Evolutionary conservation across 768 basidiomycete genomes (phyloP).

Genomic region (Russula vinacea): DNA sequence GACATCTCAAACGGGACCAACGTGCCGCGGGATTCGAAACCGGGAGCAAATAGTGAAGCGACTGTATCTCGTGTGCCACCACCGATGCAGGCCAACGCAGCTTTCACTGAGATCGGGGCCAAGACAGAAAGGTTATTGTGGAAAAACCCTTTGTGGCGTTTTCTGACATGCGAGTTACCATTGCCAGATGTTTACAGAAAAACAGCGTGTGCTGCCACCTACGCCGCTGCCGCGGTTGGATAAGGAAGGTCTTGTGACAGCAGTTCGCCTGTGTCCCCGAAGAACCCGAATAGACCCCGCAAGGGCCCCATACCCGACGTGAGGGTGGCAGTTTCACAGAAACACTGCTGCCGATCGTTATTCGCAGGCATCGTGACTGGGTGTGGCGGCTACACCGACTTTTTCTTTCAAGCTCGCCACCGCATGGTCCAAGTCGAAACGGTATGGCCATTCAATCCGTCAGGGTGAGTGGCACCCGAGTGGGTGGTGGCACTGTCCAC

Average conservation of each 20-base stretch:
- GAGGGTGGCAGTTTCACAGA: not conserved
- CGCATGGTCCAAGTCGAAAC: not conserved
- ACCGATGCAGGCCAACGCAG: not conserved
- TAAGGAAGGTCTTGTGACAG: slow-evolving; percentile 3
- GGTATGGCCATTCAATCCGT: not conserved
- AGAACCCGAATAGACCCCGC: not conserved
- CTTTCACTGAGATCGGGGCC: not conserved
- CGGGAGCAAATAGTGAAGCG: slow-evolving; percentile 14
- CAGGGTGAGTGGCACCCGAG: slow-evolving; percentile 1
- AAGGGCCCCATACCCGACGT: not conserved
- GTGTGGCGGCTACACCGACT: not conserved
- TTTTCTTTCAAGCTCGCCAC: slow-evolving; percentile 5
- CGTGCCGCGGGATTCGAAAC: slow-evolving; percentile 21
- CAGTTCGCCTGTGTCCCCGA: not conserved
- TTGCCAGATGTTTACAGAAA: slow-evolving; percentile 5
- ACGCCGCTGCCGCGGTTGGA: not conserved
- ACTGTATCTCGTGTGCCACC: slow-evolving; percentile 8
- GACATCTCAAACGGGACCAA: slow-evolving; percentile 1
- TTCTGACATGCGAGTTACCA: not conserved
- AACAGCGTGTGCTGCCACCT: not conserved
- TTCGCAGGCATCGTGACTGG: not conserved
- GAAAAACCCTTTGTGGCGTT: not conserved
- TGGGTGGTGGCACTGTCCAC: not conserved
- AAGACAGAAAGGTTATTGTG: not conserved
- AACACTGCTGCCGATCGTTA: not conserved